These are phyloP conservation scores for Syzygium grande DNA, from an alignment of 345 rosid genomes.

Conservation along the genomic window DNA sequence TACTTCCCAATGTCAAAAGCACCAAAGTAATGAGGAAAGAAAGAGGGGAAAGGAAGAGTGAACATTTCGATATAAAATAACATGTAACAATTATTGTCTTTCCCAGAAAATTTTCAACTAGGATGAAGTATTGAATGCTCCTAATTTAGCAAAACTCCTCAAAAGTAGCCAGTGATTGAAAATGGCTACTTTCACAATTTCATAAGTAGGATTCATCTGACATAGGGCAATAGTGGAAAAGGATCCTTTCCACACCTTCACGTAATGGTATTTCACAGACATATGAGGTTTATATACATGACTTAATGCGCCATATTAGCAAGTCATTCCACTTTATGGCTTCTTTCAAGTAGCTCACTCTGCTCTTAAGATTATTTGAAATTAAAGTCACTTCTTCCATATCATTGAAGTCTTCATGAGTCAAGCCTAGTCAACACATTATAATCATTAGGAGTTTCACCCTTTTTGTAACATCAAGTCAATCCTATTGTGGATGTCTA, in stretches of 20 bases:
- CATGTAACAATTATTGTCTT: neutral
- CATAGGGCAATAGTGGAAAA: neutral
- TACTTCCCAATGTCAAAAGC: neutral
- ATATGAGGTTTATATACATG: neutral
- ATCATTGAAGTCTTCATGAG: neutral
- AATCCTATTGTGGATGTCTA: neutral
- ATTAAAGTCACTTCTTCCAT: neutral
- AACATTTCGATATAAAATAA: too few species aligned
- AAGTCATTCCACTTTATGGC: neutral
- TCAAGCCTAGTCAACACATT: neutral
- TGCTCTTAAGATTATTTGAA: neutral
- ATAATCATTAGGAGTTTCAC: neutral
- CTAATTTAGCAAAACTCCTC: neutral
- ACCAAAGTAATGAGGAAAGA: neutral
- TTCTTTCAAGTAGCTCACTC: neutral
- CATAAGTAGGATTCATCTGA: neutral
- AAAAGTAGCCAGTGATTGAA: neutral
- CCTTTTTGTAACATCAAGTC: neutral
- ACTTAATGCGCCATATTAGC: neutral
- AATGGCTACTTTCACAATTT: neutral
- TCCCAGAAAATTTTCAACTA: neutral
- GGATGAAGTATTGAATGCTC: neutral
- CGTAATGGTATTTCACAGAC: neutral
- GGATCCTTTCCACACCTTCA: neutral
- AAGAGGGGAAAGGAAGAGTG: neutral